These are phyloP conservation scores for Xerocomellus dryophilus DNA, from an alignment of 768 basidiomycete genomes.

Conservation along the genomic window DNA sequence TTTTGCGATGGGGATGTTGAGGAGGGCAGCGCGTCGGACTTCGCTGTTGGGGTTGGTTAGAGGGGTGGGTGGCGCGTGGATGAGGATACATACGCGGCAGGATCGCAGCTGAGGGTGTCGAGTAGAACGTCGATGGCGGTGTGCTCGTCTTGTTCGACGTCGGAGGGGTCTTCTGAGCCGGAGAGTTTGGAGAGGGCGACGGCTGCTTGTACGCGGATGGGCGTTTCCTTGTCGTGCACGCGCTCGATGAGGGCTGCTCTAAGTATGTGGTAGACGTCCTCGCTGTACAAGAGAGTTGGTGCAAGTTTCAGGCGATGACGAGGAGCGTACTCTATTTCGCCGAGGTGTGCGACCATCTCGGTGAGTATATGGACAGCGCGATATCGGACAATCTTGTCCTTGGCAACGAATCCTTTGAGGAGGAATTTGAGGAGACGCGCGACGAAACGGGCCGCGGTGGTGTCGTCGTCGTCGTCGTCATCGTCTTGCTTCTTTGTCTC, in stretches of 20 bases:
- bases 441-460: conserved; percentile 65
- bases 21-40: conserved; percentile 76
- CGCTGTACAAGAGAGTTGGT: conserved; percentile 44
- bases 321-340: conserved; percentile 74
- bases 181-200: conserved; percentile 76
- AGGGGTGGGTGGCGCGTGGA: not conserved
- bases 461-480: conserved; percentile 60
- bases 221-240: conserved; percentile 72
- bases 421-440: conserved; percentile 67
- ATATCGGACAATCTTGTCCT: conserved; percentile 84
- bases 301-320: not conserved
- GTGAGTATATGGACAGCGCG: conserved; percentile 74
- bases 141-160: conserved; percentile 45
- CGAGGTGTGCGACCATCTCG: conserved; percentile 75
- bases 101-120: conserved; percentile 66
- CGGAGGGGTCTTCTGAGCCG: conserved; percentile 61
- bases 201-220: conserved; percentile 76
- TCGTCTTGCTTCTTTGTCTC: conserved; percentile 35
- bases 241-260: conserved; percentile 66
- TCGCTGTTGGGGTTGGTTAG: conserved; percentile 50
- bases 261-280: conserved; percentile 66
- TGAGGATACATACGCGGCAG: conserved; percentile 59
- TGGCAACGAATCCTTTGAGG: conserved; percentile 74
- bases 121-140: conserved; percentile 60
- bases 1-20: conserved; percentile 60